Percentiles rank a stretch among this genome's conserved stretches.
These are phyloP conservation scores for Fusarium hostae DNA, from an alignment of 2,329 filamentous ascomycete genomes.

Conservation along the genomic window DNA sequence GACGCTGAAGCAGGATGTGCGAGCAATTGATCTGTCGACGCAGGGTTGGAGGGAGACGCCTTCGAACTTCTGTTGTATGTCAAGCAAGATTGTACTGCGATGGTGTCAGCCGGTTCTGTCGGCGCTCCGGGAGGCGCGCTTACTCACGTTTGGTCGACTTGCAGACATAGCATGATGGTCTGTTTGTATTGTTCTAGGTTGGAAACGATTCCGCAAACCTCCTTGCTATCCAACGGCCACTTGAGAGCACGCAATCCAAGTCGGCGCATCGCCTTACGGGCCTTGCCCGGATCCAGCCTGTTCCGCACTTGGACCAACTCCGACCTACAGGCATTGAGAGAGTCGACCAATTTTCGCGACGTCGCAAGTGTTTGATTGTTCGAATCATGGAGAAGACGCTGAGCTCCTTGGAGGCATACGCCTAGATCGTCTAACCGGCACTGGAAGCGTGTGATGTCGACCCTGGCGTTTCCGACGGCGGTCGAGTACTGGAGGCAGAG, in stretches of 20 bases:
- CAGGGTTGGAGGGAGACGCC: not conserved
- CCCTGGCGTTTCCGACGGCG: not conserved
- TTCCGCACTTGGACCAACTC: not conserved
- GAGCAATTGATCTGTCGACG: not conserved
- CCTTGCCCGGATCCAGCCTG: not conserved
- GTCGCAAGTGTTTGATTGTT: not conserved
- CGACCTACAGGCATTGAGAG: not conserved
- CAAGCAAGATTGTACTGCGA: not conserved
- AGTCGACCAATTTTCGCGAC: not conserved
- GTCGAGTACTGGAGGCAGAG: not conserved
- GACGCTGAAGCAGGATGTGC: conserved; percentile 1
- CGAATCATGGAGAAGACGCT: not conserved
- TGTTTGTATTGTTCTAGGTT: not conserved
- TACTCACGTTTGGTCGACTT: not conserved
- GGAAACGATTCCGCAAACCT: not conserved
- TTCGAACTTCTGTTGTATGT: not conserved
- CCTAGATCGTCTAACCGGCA: not conserved
- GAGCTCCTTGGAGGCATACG: not conserved
- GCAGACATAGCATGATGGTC: not conserved
- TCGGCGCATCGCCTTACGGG: not conserved
- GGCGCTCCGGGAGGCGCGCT: too few relatives aligned
- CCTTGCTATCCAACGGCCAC: not conserved
- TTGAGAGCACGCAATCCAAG: not conserved
- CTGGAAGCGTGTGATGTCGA: not conserved
- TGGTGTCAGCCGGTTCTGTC: not conserved